These are phyloP conservation scores for Chenopodium album DNA, from an alignment of 148 eudicot species.

Conservation along the genomic window DNA sequence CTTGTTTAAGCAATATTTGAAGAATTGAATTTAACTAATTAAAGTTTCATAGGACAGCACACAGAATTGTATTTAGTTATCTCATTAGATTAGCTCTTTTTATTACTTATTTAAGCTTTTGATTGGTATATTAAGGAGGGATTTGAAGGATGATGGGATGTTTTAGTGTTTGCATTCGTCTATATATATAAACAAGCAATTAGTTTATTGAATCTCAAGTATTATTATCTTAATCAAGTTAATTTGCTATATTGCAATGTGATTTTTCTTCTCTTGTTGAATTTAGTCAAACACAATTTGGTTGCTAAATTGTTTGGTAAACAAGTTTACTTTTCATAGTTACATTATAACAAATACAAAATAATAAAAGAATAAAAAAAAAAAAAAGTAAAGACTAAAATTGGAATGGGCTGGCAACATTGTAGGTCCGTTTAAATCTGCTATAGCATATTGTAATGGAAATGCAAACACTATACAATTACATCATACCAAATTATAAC, in stretches of 20 bases:
- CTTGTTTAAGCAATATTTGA: constrained; percentile 5
- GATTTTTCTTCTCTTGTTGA: too few species aligned
- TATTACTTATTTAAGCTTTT: background rate
- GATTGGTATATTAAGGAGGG: background rate
- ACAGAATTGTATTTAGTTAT: constrained; percentile 25
- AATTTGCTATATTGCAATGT: background rate
- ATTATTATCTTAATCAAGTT: background rate
- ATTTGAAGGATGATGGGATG: background rate
- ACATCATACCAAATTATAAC: too few species aligned
- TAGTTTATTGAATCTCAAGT: background rate
- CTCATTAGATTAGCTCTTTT: background rate
- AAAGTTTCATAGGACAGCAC: background rate
- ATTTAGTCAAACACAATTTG: too few species aligned
- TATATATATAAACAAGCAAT: background rate
- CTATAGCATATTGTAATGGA: too few species aligned
- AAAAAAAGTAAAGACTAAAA: too few species aligned
- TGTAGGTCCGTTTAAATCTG: too few species aligned
- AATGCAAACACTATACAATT: too few species aligned
- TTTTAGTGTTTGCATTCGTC: background rate
- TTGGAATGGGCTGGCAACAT: too few species aligned
- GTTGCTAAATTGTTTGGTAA: too few species aligned
- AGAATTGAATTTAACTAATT: background rate
- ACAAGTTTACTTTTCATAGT: too few species aligned
- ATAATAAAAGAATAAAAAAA: too few species aligned
- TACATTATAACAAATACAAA: too few species aligned